Conservation (phyloP, 345 rosid genomes). For the Acer negundo region DNA sequence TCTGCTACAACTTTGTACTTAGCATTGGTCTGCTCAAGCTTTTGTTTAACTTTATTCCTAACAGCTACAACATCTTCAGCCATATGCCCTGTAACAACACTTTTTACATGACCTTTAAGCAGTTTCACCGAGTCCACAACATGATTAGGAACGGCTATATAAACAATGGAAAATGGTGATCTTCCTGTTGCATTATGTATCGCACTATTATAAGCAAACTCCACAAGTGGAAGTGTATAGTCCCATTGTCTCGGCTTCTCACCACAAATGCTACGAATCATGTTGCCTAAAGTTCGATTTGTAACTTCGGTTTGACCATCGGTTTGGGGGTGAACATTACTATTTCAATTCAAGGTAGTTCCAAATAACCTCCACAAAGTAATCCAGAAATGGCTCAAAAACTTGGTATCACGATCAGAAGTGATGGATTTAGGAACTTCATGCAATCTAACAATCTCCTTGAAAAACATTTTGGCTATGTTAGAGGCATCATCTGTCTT, state of each 20-base stretch:
- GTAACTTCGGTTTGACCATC: neutral
- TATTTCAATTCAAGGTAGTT: neutral
- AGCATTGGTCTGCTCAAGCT: neutral
- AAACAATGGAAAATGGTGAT: neutral
- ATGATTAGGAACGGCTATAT: neutral
- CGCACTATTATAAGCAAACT: slow-evolving; percentile 8
- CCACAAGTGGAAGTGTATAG: neutral
- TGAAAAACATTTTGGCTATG: no score
- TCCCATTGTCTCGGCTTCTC: slow-evolving; percentile 5
- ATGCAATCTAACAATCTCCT: no score
- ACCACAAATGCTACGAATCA: neutral
- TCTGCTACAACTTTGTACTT: neutral
- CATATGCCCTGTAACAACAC: neutral
- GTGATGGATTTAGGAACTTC: no score
- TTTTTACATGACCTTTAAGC: neutral
- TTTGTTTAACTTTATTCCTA: neutral
- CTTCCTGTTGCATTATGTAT: neutral
- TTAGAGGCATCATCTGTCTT: no score
- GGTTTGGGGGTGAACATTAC: neutral
- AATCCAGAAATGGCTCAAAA: neutral
- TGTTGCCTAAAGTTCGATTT: neutral
- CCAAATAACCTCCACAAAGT: neutral
- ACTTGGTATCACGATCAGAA: no score
- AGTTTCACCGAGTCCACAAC: neutral
- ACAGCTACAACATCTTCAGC: neutral